phyloP scores from a whole-genome alignment of 2,329 filamentous ascomycete genomes.

The Botryotinia convoluta region DNA sequence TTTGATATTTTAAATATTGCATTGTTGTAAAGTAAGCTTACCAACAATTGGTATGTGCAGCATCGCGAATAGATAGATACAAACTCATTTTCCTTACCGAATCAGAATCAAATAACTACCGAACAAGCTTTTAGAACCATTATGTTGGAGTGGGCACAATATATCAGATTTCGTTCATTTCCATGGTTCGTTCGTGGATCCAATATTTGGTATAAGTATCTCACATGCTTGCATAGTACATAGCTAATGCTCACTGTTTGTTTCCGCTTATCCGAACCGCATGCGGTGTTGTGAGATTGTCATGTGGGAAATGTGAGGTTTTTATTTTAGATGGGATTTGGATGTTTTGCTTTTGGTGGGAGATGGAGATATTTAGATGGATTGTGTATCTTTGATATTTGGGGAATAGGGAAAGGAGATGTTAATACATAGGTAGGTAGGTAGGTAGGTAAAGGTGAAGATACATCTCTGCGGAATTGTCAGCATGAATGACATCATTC shows the following conservation, averaged over 20 bases:
- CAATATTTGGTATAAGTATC: neutral
- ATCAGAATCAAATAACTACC: neutral
- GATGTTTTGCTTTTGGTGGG: neutral
- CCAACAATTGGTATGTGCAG: neutral
- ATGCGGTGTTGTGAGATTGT: neutral
- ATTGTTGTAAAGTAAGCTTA: neutral
- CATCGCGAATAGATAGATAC: neutral
- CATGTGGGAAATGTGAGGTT: rapidly evolving
- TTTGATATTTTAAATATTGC: neutral
- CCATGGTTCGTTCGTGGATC: neutral
- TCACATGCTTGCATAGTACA: no score
- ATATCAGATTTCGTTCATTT: neutral
- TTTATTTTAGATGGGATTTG: neutral
- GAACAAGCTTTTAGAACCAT: neutral
- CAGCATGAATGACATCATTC: neutral
- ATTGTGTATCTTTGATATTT: neutral
- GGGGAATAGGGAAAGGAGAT: neutral
- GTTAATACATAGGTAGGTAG: neutral
- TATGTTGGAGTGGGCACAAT: neutral
- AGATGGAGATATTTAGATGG: neutral
- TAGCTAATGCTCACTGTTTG: neutral
- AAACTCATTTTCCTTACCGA: neutral
- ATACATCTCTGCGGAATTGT: neutral
- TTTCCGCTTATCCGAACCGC: neutral
- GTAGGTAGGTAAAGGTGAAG: neutral